These are phyloP conservation scores for Mycena haematopus DNA, from an alignment of 768 basidiomycete species.

Conservation along the genomic window DNA sequence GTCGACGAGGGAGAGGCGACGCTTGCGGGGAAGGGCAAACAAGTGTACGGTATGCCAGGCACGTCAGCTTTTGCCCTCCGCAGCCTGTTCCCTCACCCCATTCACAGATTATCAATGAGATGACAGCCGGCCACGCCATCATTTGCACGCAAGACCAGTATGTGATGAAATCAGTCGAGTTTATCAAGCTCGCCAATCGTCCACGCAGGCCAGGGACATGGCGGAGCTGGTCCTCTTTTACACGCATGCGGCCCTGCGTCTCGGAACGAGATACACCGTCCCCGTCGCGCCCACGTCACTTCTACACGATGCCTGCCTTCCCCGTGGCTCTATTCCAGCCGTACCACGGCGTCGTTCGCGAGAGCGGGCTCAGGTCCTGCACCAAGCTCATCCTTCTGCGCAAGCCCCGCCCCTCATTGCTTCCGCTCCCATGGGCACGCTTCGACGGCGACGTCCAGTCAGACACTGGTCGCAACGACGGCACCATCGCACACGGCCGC, in stretches of 20 bases:
- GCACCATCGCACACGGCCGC: slow-evolving; percentile 3
- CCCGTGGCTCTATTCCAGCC: slow-evolving; percentile 2
- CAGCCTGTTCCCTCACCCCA: too few species aligned
- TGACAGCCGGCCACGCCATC: too few species aligned
- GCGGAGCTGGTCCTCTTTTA: slow-evolving; percentile 13
- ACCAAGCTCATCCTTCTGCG: not conserved
- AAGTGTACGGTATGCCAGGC: too few species aligned
- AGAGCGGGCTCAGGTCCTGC: not conserved
- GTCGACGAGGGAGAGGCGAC: too few species aligned
- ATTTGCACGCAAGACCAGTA: too few species aligned
- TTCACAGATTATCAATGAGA: too few species aligned
- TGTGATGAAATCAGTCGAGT: slow-evolving; percentile 3
- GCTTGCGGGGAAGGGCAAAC: too few species aligned
- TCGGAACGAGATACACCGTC: not conserved
- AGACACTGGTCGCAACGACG: not conserved
- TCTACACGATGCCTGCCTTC: not conserved
- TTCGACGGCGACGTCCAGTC: slow-evolving; percentile 6
- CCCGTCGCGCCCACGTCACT: too few species aligned
- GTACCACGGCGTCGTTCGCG: slow-evolving; percentile 6
- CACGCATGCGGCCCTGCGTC: not conserved
- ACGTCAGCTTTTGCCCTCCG: too few species aligned
- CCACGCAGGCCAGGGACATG: slow-evolving; percentile 8
- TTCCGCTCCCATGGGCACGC: not conserved
- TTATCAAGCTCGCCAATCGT: slow-evolving; percentile 1
- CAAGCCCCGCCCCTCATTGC: not conserved